phyloP scores from a whole-genome alignment of 495 filamentous ascomycete genomes.

The Peziza echinospora region DNA sequence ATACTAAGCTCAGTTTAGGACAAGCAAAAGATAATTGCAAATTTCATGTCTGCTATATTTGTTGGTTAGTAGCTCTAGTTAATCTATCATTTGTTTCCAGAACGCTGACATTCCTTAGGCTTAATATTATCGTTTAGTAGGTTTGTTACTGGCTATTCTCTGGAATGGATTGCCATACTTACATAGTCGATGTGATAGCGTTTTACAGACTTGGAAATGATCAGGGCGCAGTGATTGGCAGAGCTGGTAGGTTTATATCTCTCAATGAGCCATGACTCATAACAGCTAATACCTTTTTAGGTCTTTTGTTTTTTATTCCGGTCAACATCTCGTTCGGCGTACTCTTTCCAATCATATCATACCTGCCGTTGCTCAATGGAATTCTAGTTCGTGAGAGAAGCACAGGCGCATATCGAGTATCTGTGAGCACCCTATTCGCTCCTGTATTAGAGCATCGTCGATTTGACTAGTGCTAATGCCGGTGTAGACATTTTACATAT shows the following conservation, averaged over 20 bases:
- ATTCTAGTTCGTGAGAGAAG: not conserved
- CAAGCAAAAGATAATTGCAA: not conserved
- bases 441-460: no score
- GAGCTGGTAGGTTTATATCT: not conserved
- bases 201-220: not conserved
- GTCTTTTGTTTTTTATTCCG: not conserved
- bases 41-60: not conserved
- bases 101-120: no score
- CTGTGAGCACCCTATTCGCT: no score
- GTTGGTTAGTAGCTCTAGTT: not conserved
- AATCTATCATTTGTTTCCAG: no score
- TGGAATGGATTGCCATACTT: no score
- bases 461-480: no score
- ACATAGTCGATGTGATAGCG: no score
- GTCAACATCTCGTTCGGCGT: conserved; percentile 1
- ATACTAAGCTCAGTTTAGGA: no score
- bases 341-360: not conserved
- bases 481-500: not conserved
- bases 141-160: no score
- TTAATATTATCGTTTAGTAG: not conserved
- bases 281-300: not conserved
- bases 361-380: not conserved
- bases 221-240: not conserved
- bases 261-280: not conserved
- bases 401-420: not conserved